phyloP scores from a whole-genome alignment of 106 monocot genomes.

The Xerophyta viscosa region DNA sequence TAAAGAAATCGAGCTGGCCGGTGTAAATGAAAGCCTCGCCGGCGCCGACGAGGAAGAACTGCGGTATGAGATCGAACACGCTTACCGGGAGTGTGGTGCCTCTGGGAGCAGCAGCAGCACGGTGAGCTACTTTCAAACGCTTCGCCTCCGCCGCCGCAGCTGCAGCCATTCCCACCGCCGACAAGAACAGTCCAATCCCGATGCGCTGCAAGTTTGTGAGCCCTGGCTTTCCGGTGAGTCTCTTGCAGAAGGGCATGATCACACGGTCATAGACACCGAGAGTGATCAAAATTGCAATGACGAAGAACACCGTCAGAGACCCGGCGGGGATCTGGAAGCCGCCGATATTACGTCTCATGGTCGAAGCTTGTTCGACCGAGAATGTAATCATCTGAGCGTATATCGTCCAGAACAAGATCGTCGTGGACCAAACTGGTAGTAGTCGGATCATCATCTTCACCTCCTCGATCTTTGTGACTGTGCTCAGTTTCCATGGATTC shows the following conservation, averaged over 20 bases:
- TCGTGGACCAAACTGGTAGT: conserved; percentile 84
- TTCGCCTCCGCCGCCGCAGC: conserved; percentile 43
- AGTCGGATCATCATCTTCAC: conserved; percentile 85
- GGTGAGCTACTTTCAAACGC: conserved; percentile 33
- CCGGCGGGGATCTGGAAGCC: conserved; percentile 68
- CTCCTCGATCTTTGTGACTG: conserved; percentile 68
- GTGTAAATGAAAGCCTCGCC: conserved; percentile 93
- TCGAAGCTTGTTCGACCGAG: conserved; percentile 79
- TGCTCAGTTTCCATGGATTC: conserved; percentile 56
- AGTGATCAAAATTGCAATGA: conserved; percentile 51
- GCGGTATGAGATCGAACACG: conserved; percentile 65
- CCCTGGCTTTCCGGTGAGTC: conserved; percentile 35
- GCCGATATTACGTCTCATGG: conserved; percentile 49
- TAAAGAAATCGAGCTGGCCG: conserved; percentile 90
- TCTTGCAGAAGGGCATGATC: conserved; percentile 51
- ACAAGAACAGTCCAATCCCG: conserved; percentile 47
- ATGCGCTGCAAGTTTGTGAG: conserved; percentile 56
- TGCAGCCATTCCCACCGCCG: conserved; percentile 38
- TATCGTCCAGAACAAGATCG: conserved; percentile 80
- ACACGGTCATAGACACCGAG: conserved; percentile 54
- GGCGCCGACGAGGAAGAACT: conserved; percentile 81
- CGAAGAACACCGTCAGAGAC: conserved; percentile 66
- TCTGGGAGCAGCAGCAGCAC: background rate
- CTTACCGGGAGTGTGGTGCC: conserved; percentile 42
- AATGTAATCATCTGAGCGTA: conserved; percentile 93